phyloP scores from a whole-genome alignment of 1,139 yeast species.

The Kurtzmaniella quercitrusa region DNA sequence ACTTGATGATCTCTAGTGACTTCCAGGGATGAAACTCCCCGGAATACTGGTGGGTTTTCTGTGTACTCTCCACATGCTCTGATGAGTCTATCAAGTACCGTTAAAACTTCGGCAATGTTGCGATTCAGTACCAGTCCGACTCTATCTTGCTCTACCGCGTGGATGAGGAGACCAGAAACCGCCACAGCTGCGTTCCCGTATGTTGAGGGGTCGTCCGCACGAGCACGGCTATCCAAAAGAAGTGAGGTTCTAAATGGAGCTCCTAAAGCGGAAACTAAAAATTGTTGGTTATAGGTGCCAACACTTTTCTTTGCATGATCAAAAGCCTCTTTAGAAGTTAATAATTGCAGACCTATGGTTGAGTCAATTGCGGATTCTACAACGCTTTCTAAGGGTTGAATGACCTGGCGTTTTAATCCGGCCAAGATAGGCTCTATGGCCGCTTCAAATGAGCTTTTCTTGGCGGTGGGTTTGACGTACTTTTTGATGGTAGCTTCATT shows the following conservation, averaged over 20 bases:
- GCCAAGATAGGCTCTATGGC: background rate
- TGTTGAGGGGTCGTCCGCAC: constrained; percentile 55
- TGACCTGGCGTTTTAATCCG: background rate
- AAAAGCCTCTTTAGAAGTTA: background rate
- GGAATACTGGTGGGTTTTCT: constrained; percentile 35
- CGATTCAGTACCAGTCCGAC: constrained; percentile 48
- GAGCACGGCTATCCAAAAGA: constrained; percentile 53
- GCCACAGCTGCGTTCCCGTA: constrained; percentile 65
- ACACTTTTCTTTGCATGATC: background rate
- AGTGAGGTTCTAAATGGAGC: constrained; percentile 45
- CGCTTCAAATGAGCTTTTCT: background rate
- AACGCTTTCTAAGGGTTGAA: background rate
- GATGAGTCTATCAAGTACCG: constrained; percentile 57
- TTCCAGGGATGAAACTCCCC: constrained; percentile 15
- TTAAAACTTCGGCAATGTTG: constrained; percentile 54
- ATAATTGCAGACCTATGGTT: background rate
- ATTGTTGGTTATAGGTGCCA: background rate
- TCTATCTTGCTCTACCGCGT: constrained; percentile 62
- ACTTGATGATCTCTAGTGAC: constrained; percentile 35
- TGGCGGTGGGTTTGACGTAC: background rate
- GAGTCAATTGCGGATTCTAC: background rate
- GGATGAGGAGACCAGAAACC: constrained; percentile 52
- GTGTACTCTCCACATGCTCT: constrained; percentile 36
- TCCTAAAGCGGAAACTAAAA: constrained; percentile 31
- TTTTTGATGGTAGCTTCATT: background rate